Conservation (phyloP, 345 rosid species). For the Arabis hirsuta region DNA sequence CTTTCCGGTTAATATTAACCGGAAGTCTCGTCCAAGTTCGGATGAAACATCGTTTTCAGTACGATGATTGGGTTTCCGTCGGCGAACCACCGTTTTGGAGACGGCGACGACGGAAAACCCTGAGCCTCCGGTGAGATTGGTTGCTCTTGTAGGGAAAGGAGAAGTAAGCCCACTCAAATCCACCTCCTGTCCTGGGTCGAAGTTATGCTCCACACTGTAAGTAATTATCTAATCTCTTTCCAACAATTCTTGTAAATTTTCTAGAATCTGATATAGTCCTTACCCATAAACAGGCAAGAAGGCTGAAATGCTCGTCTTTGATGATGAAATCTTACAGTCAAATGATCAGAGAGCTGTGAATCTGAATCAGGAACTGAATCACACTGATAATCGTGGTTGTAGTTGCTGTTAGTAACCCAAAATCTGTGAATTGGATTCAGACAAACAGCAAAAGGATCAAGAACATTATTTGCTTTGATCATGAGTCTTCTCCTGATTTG, state of each 20-base stretch:
- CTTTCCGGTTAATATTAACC: background rate
- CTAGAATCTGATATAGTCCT: too few relatives aligned
- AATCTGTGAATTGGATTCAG: constrained; percentile 68
- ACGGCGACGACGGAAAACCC: constrained; percentile 43
- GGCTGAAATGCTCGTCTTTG: constrained; percentile 72
- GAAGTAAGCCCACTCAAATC: constrained; percentile 71
- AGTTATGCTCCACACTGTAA: constrained; percentile 85
- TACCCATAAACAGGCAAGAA: constrained; percentile 54
- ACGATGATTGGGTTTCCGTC: background rate
- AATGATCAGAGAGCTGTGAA: constrained; percentile 43
- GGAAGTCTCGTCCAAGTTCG: background rate
- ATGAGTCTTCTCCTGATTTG: constrained; percentile 57
- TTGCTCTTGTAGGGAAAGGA: constrained; percentile 69
- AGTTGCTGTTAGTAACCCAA: constrained; percentile 60
- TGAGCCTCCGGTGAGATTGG: constrained; percentile 64
- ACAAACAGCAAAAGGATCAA: constrained; percentile 47
- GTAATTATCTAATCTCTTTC: constrained; percentile 23
- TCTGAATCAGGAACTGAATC: constrained; percentile 51
- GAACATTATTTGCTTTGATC: constrained; percentile 69
- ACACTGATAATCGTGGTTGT: constrained; percentile 64
- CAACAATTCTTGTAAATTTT: background rate
- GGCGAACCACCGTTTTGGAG: constrained; percentile 53
- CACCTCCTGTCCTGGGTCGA: constrained; percentile 81
- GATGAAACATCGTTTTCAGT: too few relatives aligned
- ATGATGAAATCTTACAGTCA: constrained; percentile 44